Conservation (phyloP, 768 basidiomycete species). For the Kwoniella newhampshirensis region DNA sequence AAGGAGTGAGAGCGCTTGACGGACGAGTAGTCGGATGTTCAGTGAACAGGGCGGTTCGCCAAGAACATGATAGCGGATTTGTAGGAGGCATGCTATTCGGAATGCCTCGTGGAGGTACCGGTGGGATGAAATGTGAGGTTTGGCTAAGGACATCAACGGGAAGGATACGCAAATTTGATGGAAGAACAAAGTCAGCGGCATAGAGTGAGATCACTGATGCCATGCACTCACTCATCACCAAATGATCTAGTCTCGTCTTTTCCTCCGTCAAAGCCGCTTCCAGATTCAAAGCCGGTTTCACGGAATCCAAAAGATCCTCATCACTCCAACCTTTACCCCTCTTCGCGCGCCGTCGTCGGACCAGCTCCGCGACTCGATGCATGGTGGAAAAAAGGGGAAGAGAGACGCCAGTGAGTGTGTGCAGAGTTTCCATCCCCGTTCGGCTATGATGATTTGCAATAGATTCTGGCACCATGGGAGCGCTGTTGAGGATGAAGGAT, state of each 20-base stretch:
- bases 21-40: conserved; percentile 31
- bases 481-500: conserved; percentile 23
- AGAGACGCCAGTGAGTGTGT: conserved; percentile 38
- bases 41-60: conserved; percentile 34
- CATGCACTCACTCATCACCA: conserved; percentile 26
- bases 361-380: conserved; percentile 31
- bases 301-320: conserved; percentile 32
- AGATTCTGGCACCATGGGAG: conserved; percentile 18
- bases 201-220: neutral
- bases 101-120: conserved; percentile 46
- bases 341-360: conserved; percentile 19
- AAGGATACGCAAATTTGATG: neutral
- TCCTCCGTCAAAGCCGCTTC: conserved; percentile 28
- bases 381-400: conserved; percentile 32
- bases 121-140: conserved; percentile 33
- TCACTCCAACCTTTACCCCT: conserved; percentile 28
- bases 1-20: conserved; percentile 35
- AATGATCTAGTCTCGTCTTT: conserved; percentile 27
- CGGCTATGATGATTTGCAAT: conserved; percentile 16
- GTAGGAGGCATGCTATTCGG: conserved; percentile 32
- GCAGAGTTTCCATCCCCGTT: conserved; percentile 20
- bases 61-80: conserved; percentile 29
- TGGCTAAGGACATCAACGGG: conserved; percentile 10
- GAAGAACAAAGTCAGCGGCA: neutral
- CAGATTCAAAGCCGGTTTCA: conserved; percentile 24